Conservation (phyloP, 2,329 filamentous ascomycete species). For the Talaromyces rugulosus region DNA sequence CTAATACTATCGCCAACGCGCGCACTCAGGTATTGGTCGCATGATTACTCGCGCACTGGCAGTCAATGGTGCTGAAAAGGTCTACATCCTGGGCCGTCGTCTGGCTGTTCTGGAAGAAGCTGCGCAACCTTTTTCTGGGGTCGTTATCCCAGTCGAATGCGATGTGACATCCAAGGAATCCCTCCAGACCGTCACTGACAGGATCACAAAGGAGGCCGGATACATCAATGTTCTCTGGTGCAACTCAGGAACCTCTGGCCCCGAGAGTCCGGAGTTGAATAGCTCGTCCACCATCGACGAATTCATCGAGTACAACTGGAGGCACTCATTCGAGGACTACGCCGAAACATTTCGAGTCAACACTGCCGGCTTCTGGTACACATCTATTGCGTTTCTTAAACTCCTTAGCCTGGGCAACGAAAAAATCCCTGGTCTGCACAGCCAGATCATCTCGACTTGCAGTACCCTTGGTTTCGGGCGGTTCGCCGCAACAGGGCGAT, state of each 20-base stretch:
- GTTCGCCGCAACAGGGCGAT: constrained; percentile 15
- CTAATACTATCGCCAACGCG: neutral
- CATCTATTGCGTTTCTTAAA: constrained; percentile 28
- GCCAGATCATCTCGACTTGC: constrained; percentile 22
- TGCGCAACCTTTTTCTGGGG: constrained; percentile 20
- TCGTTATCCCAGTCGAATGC: constrained; percentile 40
- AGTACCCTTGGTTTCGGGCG: constrained; percentile 20
- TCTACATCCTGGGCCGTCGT: constrained; percentile 51
- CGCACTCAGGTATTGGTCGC: constrained; percentile 31
- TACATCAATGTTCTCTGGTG: constrained; percentile 50
- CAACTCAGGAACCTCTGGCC: constrained; percentile 45
- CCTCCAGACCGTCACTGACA: constrained; percentile 37
- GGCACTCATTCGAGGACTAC: constrained; percentile 22
- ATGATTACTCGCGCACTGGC: constrained; percentile 42
- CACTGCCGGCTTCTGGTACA: constrained; percentile 28
- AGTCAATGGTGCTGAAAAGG: constrained; percentile 47
- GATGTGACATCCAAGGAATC: constrained; percentile 42
- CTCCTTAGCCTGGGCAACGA: constrained; percentile 31
- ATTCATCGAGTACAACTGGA: constrained; percentile 31
- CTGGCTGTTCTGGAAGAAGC: constrained; percentile 33
- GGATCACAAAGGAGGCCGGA: constrained; percentile 39
- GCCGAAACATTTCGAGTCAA: constrained; percentile 25
- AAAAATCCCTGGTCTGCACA: neutral
- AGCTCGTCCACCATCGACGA: constrained; percentile 17
- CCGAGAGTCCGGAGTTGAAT: constrained; percentile 34